Conservation (phyloP, 2,329 filamentous ascomycete species). For the Fusarium lyarnte region DNA sequence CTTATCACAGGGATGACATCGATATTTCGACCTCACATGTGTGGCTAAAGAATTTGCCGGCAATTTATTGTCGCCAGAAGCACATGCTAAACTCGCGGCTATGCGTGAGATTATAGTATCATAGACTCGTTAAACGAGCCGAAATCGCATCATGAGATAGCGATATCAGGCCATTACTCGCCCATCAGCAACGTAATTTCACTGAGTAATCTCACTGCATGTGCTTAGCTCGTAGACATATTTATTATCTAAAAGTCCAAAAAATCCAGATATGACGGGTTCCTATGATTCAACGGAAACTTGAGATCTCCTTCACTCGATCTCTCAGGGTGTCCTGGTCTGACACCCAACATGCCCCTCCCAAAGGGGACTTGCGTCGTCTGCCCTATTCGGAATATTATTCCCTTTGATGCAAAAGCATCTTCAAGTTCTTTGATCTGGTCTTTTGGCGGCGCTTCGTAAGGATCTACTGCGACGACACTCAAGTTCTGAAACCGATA, state of each 20-base stretch:
- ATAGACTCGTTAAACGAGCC: background rate
- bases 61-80: background rate
- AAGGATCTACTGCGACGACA: conserved; percentile 41
- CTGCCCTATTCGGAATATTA: conserved; percentile 34
- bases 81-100: background rate
- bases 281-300: conserved; percentile 33
- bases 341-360: conserved; percentile 41
- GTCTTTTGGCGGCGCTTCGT: conserved; percentile 27
- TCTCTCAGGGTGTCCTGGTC: conserved; percentile 36
- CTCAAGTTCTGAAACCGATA: conserved; percentile 36
- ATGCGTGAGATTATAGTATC: background rate
- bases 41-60: accelerated
- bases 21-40: background rate
- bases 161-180: background rate
- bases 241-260: conserved; percentile 8
- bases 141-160: background rate
- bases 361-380: conserved; percentile 41
- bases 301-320: conserved; percentile 25
- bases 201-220: background rate
- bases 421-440: conserved; percentile 35
- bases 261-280: conserved; percentile 24
- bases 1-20: background rate
- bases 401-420: conserved; percentile 28
- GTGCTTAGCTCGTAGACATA: background rate
- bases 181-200: background rate